Base-by-base conservation (phyloP, 2,329 filamentous ascomycete species). In the Ramichloridium luteum region DNA sequence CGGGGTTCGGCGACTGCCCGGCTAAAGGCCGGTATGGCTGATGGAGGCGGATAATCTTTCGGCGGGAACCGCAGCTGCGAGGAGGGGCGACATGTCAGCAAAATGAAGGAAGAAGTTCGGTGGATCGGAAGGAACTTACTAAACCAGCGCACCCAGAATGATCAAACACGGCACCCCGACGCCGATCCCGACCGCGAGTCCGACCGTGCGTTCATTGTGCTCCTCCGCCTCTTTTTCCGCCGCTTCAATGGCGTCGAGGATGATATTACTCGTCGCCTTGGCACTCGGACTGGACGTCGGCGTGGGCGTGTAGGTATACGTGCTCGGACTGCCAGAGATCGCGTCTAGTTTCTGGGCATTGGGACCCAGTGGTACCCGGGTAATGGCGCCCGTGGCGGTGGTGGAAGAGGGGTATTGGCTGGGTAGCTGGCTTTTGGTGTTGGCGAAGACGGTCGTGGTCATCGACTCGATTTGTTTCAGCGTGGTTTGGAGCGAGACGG, bases 271-370 rank as follows among this genome's bases (percentile, higher is more conserved):
- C 11, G 16, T 13, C 10, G 26, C 4, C 12, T n/a, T 28, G 12
- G 26, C 12, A 28, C 26, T 14, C 13, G 26, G 26, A n/a, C n/a
- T n/a, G n/a, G n/a, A n/a, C n/a, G n/a, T n/a, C n/a, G n/a, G n/a
- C n/a, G n/a, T n/a, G n/a, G n/a, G n/a, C n/a, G n/a, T n/a, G n/a
- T n/a, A n/a, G 13, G 26, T 28, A 14, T 28, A 28, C 12, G 26
- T 13, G 13, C 26, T 14, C 13, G 26, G 26, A 28, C 26, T 28
- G 10, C 26, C 26, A 14, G 26, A 27, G 10, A 27, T 27, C 9
- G 10, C 10, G n/a, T 14, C 26, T 14, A 14, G 26, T 14, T 27
- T 5, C 3, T 27, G 3, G 26, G 13, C 26, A 3, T 13, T 13
- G 12, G 26, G 10, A 13, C 13, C 26, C 10, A 14, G 26, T 14